phyloP scores from a whole-genome alignment of 257 asterid species.

The Solanum medicagineum region DNA sequence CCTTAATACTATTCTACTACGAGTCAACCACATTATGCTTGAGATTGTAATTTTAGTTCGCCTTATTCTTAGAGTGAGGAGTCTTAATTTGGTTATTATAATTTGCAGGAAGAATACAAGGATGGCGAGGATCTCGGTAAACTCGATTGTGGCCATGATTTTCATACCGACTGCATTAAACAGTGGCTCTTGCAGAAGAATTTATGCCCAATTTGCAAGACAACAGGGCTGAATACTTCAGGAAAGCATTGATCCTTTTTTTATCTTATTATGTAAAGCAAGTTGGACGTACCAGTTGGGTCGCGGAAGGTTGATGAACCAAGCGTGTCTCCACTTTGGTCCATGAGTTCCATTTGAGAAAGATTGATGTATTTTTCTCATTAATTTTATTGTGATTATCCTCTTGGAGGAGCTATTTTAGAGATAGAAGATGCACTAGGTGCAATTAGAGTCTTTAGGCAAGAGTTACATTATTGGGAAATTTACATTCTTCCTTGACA shows the following conservation, averaged over 20 bases:
- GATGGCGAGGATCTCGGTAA: slow-evolving; percentile 26
- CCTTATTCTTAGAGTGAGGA: not conserved
- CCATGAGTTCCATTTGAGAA: not conserved
- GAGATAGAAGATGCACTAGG: not conserved
- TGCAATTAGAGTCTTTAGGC: not conserved
- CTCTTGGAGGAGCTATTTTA: not conserved
- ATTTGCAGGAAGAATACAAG: slow-evolving; percentile 31
- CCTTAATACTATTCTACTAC: not conserved
- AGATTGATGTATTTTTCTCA: not conserved
- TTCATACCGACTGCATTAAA: slow-evolving; percentile 26
- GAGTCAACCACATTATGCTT: not conserved
- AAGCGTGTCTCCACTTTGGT: not conserved
- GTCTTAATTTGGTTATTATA: not conserved
- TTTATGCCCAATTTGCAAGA: slow-evolving; percentile 37
- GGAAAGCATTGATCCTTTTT: not conserved
- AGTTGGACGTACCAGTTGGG: not conserved
- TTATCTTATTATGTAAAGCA: not conserved
- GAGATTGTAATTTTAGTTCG: not conserved
- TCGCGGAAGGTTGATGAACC: not conserved
- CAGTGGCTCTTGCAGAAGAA: slow-evolving; percentile 40
- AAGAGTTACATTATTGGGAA: not conserved
- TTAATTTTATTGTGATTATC: not conserved
- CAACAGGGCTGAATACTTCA: slow-evolving; percentile 20
- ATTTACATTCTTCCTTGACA: not conserved
- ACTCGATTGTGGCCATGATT: slow-evolving; percentile 35